Evolutionary conservation across 1,139 yeast genomes (phyloP), one percentile per base, ranked within the genome.

Genomic region (Suhomyces panamericanus): DNA sequence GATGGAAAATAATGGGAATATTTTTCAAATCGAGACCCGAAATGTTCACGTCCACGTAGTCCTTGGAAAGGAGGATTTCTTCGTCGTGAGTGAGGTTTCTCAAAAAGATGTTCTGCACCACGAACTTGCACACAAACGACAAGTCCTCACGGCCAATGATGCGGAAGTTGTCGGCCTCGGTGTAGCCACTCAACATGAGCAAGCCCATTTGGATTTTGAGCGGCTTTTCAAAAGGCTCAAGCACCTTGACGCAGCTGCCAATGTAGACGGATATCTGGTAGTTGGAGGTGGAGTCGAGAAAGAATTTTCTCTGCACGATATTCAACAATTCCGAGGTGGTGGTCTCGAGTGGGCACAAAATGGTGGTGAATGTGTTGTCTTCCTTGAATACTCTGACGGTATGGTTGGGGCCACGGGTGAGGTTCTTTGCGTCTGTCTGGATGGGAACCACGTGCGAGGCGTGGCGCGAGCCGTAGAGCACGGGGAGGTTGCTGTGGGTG

Each of bases 71-170:
- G 52, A 78, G 65, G 13, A 78, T 77, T 55, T 87, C 93, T 58
- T 85, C 88, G 39, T 80, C 82, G 15, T 78, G 81, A 11, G 86
- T 77, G 47, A 87, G 75, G 48, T 83, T 85, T 43, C 90, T 78
- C 41, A 89, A 74, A 28, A 82, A 80, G 38, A 85, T 83, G 41
- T 81, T 84, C 56, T 85, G 89, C 45, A 90, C 81, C 34, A 85
- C 84, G 63, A 93, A 89, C 53, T 91, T 88, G 63, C 95, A 88
- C 35, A 95, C 72, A 59, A 84, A 90, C 39, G 95, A 85, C 49
- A 93, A 69, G 64, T 93, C 99, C 47, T 88, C 95, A 48, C 96
- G 76, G 28, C 96, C 97, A 44, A 90, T 77, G 42, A 84, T 87
- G 47, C 83, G 83, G 42, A 91, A 69, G 41, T 84, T 81, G 60